Conservation (phyloP, 192 early-diverging fungal species). For the Phlyctochytrium arcticum region DNA sequence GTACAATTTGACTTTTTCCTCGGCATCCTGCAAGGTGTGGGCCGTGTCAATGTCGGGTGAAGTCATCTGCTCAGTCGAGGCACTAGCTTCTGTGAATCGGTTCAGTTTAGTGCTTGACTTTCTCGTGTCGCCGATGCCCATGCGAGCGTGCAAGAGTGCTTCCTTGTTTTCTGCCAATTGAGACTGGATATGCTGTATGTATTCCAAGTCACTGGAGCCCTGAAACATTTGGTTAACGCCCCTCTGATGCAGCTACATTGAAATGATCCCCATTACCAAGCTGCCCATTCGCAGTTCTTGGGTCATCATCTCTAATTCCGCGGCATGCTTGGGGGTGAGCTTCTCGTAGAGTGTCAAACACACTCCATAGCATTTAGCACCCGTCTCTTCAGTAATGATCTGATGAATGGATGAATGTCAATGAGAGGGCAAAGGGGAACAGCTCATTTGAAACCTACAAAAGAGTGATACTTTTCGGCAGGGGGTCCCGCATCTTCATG, state of each 20-base stretch:
- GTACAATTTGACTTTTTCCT: slow-evolving; percentile 68
- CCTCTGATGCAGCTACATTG: background rate
- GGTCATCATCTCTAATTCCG: slow-evolving; percentile 35
- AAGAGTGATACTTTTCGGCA: slow-evolving; percentile 45
- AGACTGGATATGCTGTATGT: slow-evolving; percentile 43
- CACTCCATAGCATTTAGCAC: slow-evolving; percentile 41
- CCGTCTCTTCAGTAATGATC: slow-evolving; percentile 43
- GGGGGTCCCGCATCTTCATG: slow-evolving; percentile 30
- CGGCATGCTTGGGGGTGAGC: slow-evolving; percentile 22
- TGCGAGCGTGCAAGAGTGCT: slow-evolving; percentile 29
- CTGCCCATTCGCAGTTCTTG: slow-evolving; percentile 26
- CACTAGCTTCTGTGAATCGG: background rate
- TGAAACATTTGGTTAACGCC: no score
- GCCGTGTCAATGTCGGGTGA: background rate
- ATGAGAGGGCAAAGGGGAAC: background rate
- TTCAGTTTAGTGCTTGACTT: background rate
- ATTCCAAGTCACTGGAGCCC: slow-evolving; percentile 37
- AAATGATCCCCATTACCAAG: slow-evolving; percentile 21
- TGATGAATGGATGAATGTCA: slow-evolving; percentile 6
- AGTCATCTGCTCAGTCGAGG: background rate
- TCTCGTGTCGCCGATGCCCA: slow-evolving; percentile 15
- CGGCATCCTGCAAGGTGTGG: slow-evolving; percentile 38
- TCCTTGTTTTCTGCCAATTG: slow-evolving; percentile 44
- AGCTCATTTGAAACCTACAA: slow-evolving; percentile 30
- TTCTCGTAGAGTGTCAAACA: slow-evolving; percentile 40